Evolutionary conservation across 208 protist species (phyloP), one percentile per base, ranked within the genome.

Genomic region (Plasmodiophora brassicae): DNA sequence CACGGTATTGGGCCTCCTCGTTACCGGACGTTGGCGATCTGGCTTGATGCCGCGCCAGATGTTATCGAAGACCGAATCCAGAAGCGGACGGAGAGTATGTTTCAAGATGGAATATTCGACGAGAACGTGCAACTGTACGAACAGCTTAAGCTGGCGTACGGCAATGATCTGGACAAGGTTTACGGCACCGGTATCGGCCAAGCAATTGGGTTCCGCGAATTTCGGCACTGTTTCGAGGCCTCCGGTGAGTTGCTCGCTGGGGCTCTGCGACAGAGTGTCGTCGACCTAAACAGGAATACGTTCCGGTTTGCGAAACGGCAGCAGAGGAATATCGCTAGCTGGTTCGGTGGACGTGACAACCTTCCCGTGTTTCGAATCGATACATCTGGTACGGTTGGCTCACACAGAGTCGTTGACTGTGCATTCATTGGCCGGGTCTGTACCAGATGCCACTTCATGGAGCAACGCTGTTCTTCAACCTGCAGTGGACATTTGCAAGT

Each of bases 171-270:
- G 32, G 14, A 5, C 5, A 5, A 38, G 41, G 5, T 38, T n/a
- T 78, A 44, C n/a, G 65, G 41, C 10, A 78, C 41, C 65, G 65
- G 65, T 32, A 38, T 78, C 65, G 5, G 14, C 41, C 65, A 78
- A 78, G 65, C 65, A 32, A 78, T 78, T 32, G 65, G 65, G n/a
- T 78, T 78, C n/a, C 32, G 41, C 32, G 65, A 78, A 78, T 78
- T 78, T 32, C 65, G 65, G 20, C 65, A 32, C 41, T 78, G 5
- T 5, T 78, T 44, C n/a, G 5, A 5, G 5, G 65, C 32, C 41
- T 38, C 20, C 65, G n/a, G n/a, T 78, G 41, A 38, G 32, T n/a
- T 44, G 32, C 14, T 14, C 5, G 65, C 10, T 78, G n/a, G 5
- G 41, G 32, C 14, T 5, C 32, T 32, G 20, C 20, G 10, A 5